Base-by-base conservation (phyloP, 805 yeast genomes). In the Candida khao-thaluensis region DNA sequence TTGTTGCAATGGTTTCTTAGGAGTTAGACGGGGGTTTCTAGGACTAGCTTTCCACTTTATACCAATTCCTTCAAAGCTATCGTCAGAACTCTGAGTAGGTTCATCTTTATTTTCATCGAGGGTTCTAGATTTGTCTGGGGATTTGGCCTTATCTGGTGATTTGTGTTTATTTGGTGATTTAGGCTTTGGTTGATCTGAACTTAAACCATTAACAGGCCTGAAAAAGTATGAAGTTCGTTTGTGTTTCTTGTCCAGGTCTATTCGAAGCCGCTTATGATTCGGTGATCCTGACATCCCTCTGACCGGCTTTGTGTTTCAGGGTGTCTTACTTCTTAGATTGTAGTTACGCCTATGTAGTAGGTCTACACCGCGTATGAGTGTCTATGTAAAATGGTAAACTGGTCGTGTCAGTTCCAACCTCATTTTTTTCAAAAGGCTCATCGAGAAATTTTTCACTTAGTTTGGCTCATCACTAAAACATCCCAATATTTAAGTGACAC, bases 1-100 rank as follows among this genome's bases (percentile, higher is more conserved):
- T 7, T 66, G 40, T 8, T 12, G 31, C 7, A 16, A 16, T 14
- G 50, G 46, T 10, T 31, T 38, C 23, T 41, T 48, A 17, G 45
- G 37, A 24, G 39, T 11, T 24, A 49, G 42, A 14, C 47, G 49
- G 21, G 75, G 74, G 23, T 49, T 44, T n/a, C 47, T 49, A 20
- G 76, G 75, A 4, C 73, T 66, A 10, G 53, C 53, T 11, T 61
- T 69, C 77, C 77, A 72, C 33, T 66, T 53, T 22, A 69, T 56
- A 7, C 39, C 43, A n/a, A 40, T 34, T 1, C 73, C 72, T 30
- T 69, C 74, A 43, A 64, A 67, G 40, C 70, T 65, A 36, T 69
- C 73, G 39, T 69, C 74, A 0, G 72, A 66, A 40, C 68, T 60
- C 38, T 63, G 70, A 17, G 21, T 8, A 12, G 15, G 12, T n/a